These are phyloP conservation scores for Eruca vesicaria DNA, from an alignment of 441 rosid genomes.

Conservation along the genomic window DNA sequence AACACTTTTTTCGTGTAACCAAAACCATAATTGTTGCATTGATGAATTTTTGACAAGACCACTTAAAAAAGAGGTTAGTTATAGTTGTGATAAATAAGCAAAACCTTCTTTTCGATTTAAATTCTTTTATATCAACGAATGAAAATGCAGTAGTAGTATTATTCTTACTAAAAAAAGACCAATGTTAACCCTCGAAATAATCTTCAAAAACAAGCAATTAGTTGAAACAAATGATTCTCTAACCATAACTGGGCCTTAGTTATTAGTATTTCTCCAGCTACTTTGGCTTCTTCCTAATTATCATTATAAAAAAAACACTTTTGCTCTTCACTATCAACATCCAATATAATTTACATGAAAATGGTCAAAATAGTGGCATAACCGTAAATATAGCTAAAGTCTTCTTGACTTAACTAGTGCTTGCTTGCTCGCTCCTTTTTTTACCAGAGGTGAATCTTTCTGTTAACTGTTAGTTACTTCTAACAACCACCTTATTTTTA, in stretches of 20 bases:
- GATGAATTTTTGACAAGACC: conserved; percentile 28
- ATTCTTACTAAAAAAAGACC: conserved; percentile 2
- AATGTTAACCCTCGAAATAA: conserved; percentile 22
- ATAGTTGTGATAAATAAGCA: conserved; percentile 35
- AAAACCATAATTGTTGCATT: conserved; percentile 27
- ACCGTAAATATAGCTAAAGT: not conserved
- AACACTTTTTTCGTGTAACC: conserved; percentile 1
- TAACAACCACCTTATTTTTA: conserved; percentile 19
- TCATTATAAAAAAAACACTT: conserved; percentile 1
- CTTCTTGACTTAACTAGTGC: too few species aligned
- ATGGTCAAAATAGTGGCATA: conserved; percentile 18
- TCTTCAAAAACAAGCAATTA: conserved; percentile 37
- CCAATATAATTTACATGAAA: not conserved
- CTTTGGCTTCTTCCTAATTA: conserved; percentile 14
- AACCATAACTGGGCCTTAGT: conserved; percentile 32
- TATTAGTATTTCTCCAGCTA: conserved; percentile 25
- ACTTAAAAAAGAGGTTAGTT: conserved; percentile 23
- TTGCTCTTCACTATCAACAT: not conserved
- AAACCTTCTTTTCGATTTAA: not conserved
- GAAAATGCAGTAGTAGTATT: not conserved
- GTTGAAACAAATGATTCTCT: conserved; percentile 39
- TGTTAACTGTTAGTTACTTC: conserved; percentile 16
- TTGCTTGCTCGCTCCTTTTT: not conserved
- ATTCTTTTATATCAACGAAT: not conserved
- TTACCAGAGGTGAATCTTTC: conserved; percentile 11